phyloP scores from a whole-genome alignment of 371 early-diverging fungal genomes.

The Rhizopus stolonifer region DNA sequence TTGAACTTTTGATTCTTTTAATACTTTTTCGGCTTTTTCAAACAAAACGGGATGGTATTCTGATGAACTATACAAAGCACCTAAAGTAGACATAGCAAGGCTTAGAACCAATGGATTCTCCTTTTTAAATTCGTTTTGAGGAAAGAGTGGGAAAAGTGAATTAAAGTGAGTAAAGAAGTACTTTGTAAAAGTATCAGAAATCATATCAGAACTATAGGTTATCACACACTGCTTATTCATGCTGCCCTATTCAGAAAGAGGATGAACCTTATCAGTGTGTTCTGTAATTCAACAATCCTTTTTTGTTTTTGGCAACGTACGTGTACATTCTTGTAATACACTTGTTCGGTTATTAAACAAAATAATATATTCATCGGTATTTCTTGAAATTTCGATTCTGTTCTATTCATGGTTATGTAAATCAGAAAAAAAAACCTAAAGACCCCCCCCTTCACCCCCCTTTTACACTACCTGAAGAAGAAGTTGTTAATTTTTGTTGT shows the following conservation, averaged over 20 bases:
- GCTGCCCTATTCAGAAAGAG: constrained; percentile 43
- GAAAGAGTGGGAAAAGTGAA: constrained; percentile 41
- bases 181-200: constrained; percentile 23
- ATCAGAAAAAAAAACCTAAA: not conserved
- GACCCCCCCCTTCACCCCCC: too few relatives aligned
- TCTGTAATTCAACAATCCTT: too few relatives aligned
- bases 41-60: constrained; percentile 4
- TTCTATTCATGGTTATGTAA: not conserved
- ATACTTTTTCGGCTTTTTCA: not conserved
- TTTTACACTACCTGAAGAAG: not conserved
- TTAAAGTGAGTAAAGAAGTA: constrained; percentile 42
- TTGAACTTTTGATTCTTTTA: constrained; percentile 4
- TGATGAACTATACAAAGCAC: constrained; percentile 8
- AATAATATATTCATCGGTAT: constrained; percentile 11
- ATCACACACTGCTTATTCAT: constrained; percentile 18
- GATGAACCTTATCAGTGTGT: constrained; percentile 53
- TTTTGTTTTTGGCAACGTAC: constrained; percentile 30
- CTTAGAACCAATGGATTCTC: constrained; percentile 31
- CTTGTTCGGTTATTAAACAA: constrained; percentile 11
- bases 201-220: constrained; percentile 21
- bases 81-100: constrained; percentile 38
- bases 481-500: too few relatives aligned
- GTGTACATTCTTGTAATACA: constrained; percentile 14
- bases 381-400: not conserved
- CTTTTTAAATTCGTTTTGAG: constrained; percentile 31